A percentile compares a stretch with the other conserved stretches of the same genome.
Evolutionary conservation across 2,329 filamentous ascomycete species (phyloP).

Genomic region (Nothopassalora personata): DNA sequence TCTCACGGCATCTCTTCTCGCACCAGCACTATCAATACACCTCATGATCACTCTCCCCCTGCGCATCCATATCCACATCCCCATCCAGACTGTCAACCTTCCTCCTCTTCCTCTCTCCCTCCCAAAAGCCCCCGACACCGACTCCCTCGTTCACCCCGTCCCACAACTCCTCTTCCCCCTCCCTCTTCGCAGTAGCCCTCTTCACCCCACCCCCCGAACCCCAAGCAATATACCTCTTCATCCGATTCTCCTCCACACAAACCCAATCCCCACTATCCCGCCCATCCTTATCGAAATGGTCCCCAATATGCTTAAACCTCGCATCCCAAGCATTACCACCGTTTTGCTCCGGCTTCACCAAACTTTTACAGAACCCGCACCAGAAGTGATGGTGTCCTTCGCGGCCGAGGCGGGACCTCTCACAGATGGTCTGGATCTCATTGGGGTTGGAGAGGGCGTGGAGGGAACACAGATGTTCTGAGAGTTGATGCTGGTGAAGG

Average conservation of each 20-base stretch:
- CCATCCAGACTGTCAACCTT: background rate
- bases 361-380: constrained; percentile 73
- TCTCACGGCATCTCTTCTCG: background rate
- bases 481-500: constrained; percentile 55
- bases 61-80: background rate
- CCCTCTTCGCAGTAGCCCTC: background rate
- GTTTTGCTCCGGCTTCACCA: constrained; percentile 46
- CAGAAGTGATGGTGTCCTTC: constrained; percentile 66
- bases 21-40: background rate
- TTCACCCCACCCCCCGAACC: constrained; percentile 1
- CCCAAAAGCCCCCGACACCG: background rate
- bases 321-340: constrained; percentile 32
- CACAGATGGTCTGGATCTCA: constrained; percentile 27
- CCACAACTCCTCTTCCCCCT: constrained; percentile 1
- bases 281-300: constrained; percentile 57
- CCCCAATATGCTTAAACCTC: constrained; percentile 68
- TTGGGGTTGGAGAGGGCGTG: constrained; percentile 31
- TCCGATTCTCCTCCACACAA: constrained; percentile 35
- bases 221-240: constrained; percentile 28
- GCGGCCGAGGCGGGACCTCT: constrained; percentile 52
- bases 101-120: background rate
- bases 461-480: constrained; percentile 55
- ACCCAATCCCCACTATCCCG: constrained; percentile 55
- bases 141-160: background rate
- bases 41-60: constrained; percentile 4